phyloP scores from a whole-genome alignment of 352 stramenopile species.

The Pythium dissotocum region DNA sequence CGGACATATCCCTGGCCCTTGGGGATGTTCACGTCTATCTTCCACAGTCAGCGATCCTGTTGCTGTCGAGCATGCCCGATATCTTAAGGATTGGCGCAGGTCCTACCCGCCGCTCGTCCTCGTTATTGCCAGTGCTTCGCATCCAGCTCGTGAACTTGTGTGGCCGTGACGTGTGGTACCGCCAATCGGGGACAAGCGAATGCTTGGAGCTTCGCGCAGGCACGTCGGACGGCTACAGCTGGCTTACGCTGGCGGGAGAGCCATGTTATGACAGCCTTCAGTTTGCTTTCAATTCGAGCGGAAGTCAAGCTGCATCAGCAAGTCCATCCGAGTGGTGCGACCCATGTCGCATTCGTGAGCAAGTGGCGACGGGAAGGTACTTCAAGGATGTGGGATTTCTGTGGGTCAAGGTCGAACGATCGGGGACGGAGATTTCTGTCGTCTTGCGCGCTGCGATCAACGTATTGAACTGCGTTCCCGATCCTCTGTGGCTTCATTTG shows the following conservation, averaged over 20 bases:
- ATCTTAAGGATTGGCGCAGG: conserved; percentile 6
- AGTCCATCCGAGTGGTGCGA: conserved; percentile 47
- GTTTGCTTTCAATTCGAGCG: conserved; percentile 12
- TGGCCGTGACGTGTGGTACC: conserved; percentile 54
- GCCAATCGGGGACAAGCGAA: conserved; percentile 65
- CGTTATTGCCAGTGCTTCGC: conserved; percentile 32
- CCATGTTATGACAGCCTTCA: conserved; percentile 29
- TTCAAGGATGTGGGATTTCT: conserved; percentile 56
- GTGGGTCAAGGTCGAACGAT: conserved; percentile 67
- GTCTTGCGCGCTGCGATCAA: conserved; percentile 39
- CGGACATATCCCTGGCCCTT: conserved; percentile 51
- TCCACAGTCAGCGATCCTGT: conserved; percentile 68
- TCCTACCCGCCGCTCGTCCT: not conserved
- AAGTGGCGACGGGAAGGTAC: conserved; percentile 55
- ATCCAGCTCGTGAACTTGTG: conserved; percentile 54
- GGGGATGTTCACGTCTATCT: conserved; percentile 59
- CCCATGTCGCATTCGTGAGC: conserved; percentile 65
- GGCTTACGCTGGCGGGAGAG: conserved; percentile 42
- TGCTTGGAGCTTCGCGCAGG: conserved; percentile 39
- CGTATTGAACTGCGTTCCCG: conserved; percentile 12
- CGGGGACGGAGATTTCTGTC: conserved; percentile 56
- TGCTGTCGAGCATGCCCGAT: conserved; percentile 56
- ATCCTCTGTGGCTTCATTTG: not conserved
- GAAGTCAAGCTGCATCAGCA: not conserved
- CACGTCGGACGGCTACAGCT: conserved; percentile 58